These are phyloP conservation scores for Terfezia claveryi DNA, from an alignment of 495 filamentous ascomycete species.

Conservation along the genomic window DNA sequence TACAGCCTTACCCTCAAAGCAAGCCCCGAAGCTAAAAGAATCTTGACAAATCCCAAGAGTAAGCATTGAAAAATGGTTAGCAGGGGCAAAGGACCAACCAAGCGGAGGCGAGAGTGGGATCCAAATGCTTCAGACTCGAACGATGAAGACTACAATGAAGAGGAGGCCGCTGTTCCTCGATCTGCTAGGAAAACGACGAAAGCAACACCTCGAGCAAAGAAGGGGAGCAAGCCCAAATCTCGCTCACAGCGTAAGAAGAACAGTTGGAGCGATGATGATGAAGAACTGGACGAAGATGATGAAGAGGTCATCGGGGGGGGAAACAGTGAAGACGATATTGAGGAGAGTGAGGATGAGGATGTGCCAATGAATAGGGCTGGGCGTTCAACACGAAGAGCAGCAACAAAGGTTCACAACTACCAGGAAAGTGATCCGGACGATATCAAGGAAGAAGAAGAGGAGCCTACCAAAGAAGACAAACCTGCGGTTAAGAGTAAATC, in stretches of 20 bases:
- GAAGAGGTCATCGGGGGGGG: conserved; percentile 4
- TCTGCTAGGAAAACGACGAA: not conserved
- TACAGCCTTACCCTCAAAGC: too few species aligned
- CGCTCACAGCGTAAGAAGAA: not conserved
- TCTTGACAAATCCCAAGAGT: too few species aligned
- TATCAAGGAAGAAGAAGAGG: conserved; percentile 7
- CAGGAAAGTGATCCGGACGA: conserved; percentile 14
- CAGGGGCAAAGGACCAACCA: not conserved
- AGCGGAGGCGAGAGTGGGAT: not conserved
- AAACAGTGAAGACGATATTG: not conserved
- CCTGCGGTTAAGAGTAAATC: conserved; percentile 5
- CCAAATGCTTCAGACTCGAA: conserved; percentile 3
- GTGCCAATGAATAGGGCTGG: conserved; percentile 2
- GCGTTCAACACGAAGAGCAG: conserved; percentile 13
- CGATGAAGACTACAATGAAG: conserved; percentile 4
- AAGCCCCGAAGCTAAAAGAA: too few species aligned
- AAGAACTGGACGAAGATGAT: conserved; percentile 10
- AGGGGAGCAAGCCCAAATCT: not conserved
- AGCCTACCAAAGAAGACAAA: conserved; percentile 9
- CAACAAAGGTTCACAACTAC: conserved; percentile 9
- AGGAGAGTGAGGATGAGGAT: not conserved
- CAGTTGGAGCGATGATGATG: conserved; percentile 4
- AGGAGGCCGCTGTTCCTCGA: not conserved
- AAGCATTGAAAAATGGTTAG: too few species aligned
- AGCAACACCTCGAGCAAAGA: not conserved